Conservation (phyloP, 495 filamentous ascomycete genomes). For the Tuber magnatum region DNA sequence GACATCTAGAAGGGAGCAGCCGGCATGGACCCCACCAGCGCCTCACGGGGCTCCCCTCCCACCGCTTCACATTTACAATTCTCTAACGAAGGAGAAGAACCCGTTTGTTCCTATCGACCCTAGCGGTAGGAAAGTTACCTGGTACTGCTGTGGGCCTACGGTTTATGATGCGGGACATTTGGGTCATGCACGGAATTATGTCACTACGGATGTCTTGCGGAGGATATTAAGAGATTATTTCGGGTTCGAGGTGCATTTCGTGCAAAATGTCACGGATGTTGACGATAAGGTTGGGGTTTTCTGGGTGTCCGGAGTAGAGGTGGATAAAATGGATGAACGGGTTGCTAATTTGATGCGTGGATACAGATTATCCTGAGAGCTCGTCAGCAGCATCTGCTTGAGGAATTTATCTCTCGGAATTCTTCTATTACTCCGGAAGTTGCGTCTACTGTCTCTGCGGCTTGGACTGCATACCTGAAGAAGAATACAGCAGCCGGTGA, state of each 20-base stretch:
- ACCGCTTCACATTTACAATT: constrained; percentile 64
- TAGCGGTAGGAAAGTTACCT: constrained; percentile 60
- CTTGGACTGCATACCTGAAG: constrained; percentile 64
- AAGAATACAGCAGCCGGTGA: constrained; percentile 58
- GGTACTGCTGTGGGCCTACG: constrained; percentile 90
- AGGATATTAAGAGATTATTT: constrained; percentile 83
- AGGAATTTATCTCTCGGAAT: constrained; percentile 41
- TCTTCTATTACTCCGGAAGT: constrained; percentile 38
- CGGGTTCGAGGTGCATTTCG: constrained; percentile 75
- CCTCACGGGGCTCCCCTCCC: constrained; percentile 37
- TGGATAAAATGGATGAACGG: background rate
- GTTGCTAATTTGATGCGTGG: background rate
- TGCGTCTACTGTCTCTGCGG: constrained; percentile 53
- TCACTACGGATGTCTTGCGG: constrained; percentile 84
- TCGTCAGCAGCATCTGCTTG: constrained; percentile 68
- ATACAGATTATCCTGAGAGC: constrained; percentile 73
- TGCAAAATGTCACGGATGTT: constrained; percentile 93
- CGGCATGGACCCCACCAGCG: constrained; percentile 44
- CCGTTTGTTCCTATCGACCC: constrained; percentile 69
- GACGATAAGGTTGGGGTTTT: constrained; percentile 66
- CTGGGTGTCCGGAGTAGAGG: background rate
- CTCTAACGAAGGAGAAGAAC: constrained; percentile 63
- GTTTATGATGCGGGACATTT: constrained; percentile 88
- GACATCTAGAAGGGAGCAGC: constrained; percentile 45
- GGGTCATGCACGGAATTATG: constrained; percentile 90